These are phyloP conservation scores for Falciphora oryzae DNA, from an alignment of 2,329 filamentous ascomycete genomes.

Conservation along the genomic window DNA sequence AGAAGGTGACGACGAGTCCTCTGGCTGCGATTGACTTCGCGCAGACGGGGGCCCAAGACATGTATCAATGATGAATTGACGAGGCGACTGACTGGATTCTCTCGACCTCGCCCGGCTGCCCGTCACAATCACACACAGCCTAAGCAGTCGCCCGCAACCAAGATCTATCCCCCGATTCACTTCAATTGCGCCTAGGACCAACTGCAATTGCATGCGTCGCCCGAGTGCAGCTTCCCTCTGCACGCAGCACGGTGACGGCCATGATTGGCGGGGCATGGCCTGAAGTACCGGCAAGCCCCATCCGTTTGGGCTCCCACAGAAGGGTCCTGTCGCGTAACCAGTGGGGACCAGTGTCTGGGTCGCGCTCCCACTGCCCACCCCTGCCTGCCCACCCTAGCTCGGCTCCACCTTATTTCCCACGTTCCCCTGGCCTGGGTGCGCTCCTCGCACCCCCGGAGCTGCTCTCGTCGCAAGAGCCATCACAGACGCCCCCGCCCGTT, in stretches of 20 bases:
- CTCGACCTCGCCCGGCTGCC: too few relatives aligned
- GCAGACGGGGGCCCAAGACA: neutral
- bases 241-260: constrained; percentile 5
- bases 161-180: constrained; percentile 10
- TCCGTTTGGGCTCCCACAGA: neutral
- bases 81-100: neutral
- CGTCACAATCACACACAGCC: neutral
- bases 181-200: constrained; percentile 12
- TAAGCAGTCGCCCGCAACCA: neutral
- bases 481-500: constrained; percentile 10
- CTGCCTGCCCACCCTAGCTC: constrained; percentile 9
- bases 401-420: constrained; percentile 15
- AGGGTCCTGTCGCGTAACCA: neutral
- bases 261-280: neutral
- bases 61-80: neutral
- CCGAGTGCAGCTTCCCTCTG: neutral
- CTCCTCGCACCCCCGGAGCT: neutral
- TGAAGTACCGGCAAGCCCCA: neutral
- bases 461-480: constrained; percentile 12
- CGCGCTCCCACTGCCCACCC: constrained; percentile 7
- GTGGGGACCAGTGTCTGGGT: neutral
- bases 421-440: constrained; percentile 9
- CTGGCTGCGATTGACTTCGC: neutral
- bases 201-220: constrained; percentile 9
- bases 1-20: neutral